A percentile compares a stretch with the other conserved stretches of the same genome.
Evolutionary conservation across 73 alveolate genomes (phyloP).

Genomic region (Durusdinium trenchii): DNA sequence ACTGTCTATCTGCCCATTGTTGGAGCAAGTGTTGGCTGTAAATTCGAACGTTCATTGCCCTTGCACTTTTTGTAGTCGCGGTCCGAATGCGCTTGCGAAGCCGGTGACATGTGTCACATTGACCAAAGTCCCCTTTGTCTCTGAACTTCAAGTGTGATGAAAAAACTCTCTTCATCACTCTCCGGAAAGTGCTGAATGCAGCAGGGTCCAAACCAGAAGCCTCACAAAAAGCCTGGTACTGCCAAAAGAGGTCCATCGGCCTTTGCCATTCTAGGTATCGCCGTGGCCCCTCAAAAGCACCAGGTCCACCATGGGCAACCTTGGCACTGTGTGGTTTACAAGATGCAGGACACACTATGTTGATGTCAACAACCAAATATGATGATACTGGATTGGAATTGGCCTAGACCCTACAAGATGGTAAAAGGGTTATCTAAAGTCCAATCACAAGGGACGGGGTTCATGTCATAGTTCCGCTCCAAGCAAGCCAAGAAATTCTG

Average conservation of each 20-base stretch:
- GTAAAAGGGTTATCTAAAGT: no score
- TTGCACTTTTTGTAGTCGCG: neutral
- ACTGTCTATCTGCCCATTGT: neutral
- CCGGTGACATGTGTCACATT: neutral
- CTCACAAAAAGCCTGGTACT: neutral
- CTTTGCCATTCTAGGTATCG: neutral
- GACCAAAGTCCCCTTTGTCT: slow-evolving; percentile 1
- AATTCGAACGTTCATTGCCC: neutral
- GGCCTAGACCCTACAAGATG: no score
- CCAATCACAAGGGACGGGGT: no score
- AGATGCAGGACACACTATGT: no score
- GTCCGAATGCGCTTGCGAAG: neutral
- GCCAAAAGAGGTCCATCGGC: neutral
- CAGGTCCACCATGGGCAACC: neutral
- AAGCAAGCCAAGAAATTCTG: neutral
- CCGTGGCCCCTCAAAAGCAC: neutral
- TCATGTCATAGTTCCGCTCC: neutral
- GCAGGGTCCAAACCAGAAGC: neutral
- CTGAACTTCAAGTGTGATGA: neutral
- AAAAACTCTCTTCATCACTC: neutral
- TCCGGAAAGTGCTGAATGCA: neutral
- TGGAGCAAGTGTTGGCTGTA: neutral
- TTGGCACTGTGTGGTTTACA: no score
- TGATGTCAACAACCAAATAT: no score
- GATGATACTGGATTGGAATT: no score